Evolutionary conservation across 306 rosid genomes (phyloP).

Genomic region (Biancaea sappan): DNA sequence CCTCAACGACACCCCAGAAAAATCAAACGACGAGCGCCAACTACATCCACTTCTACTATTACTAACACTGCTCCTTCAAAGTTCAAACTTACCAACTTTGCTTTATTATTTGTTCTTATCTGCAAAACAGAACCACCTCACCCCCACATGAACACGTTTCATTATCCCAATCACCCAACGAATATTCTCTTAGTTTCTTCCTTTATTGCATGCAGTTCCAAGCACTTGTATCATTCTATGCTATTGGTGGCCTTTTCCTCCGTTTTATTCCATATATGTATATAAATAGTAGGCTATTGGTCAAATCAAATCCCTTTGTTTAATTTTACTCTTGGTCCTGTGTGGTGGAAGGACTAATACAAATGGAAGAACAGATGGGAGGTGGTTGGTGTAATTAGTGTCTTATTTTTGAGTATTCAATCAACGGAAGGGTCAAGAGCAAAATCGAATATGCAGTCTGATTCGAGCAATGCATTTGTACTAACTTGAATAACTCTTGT

Average conservation of each 20-base stretch:
- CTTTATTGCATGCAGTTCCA: not conserved
- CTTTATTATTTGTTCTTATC: not conserved
- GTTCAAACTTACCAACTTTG: not conserved
- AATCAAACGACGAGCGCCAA: conserved; percentile 13
- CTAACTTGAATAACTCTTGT: not conserved
- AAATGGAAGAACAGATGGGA: not conserved
- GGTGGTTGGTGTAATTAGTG: too few species aligned
- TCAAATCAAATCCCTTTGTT: too few species aligned
- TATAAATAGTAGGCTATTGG: too few species aligned
- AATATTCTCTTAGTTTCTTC: not conserved
- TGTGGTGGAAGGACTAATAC: not conserved
- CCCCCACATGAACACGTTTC: not conserved
- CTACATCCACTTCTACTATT: too few species aligned
- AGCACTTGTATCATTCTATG: too few species aligned
- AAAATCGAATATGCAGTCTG: not conserved
- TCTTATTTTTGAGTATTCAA: too few species aligned
- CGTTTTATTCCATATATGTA: not conserved
- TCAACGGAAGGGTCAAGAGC: not conserved
- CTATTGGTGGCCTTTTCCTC: not conserved
- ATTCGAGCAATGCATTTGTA: not conserved
- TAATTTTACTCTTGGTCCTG: not conserved
- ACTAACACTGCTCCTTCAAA: too few species aligned
- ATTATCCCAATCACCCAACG: not conserved
- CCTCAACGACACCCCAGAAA: conserved; percentile 19
- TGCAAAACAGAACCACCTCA: not conserved